Evolutionary conservation across 345 rosid species (phyloP).

Genomic region (Arabidopsis arenosa): DNA sequence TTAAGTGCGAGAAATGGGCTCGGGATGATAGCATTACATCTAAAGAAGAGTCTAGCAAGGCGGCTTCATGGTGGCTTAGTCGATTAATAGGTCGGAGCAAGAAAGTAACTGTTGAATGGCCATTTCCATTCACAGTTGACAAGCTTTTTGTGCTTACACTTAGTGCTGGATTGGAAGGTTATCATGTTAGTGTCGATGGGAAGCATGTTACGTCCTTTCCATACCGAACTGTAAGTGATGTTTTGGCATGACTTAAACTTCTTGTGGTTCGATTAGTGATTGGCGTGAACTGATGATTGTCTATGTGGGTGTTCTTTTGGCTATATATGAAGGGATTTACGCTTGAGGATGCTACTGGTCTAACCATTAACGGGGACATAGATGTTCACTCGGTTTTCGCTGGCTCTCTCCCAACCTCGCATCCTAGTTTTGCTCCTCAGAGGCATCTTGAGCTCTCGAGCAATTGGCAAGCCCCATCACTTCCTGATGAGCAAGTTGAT

Average conservation of each 20-base stretch:
- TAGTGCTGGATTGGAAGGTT: conserved; percentile 89
- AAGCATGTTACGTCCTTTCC: conserved; percentile 87
- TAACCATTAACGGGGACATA: conserved; percentile 71
- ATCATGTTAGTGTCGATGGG: conserved; percentile 82
- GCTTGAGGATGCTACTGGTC: conserved; percentile 93
- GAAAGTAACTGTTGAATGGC: conserved; percentile 73
- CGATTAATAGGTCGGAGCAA: conserved; percentile 70
- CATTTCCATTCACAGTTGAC: conserved; percentile 71
- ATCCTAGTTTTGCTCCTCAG: conserved; percentile 80
- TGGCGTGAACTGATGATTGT: conserved; percentile 25
- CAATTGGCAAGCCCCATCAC: conserved; percentile 74
- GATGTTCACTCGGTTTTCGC: conserved; percentile 76
- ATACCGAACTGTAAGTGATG: conserved; percentile 74
- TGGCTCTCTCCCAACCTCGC: conserved; percentile 73
- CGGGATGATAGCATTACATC: conserved; percentile 65
- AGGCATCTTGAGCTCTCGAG: conserved; percentile 70
- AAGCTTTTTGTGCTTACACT: conserved; percentile 83
- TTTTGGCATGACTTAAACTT: neutral
- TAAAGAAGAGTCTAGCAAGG: conserved; percentile 62
- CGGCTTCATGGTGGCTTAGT: conserved; percentile 78
- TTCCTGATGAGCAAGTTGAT: conserved; percentile 57
- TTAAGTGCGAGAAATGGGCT: conserved; percentile 91
- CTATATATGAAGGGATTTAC: conserved; percentile 67
- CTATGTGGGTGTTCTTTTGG: conserved; percentile 14
- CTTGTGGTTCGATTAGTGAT: conserved; percentile 17